phyloP scores from a whole-genome alignment of 2,329 filamentous ascomycete species.

The Neofusicoccum parvum region DNA sequence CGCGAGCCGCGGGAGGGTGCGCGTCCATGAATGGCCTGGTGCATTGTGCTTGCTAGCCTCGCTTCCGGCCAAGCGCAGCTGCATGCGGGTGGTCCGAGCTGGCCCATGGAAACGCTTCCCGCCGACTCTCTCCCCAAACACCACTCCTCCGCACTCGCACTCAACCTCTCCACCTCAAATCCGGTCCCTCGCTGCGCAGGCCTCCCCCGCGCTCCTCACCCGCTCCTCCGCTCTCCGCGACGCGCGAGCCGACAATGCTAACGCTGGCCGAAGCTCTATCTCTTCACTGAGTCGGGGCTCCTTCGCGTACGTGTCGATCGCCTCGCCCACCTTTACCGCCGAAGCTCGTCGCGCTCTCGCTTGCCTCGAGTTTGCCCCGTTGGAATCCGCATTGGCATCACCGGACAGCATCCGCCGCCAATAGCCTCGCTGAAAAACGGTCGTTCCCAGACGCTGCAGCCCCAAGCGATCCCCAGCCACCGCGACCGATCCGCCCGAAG shows the following conservation, averaged over 20 bases:
- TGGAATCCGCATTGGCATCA: neutral
- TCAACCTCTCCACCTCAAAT: neutral
- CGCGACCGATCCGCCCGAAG: slow-evolving; percentile 11
- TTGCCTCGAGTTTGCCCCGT: neutral
- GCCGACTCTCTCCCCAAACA: slow-evolving; percentile 5
- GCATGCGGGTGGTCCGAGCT: slow-evolving; percentile 20
- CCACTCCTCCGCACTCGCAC: neutral
- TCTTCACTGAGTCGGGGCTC: slow-evolving; percentile 19
- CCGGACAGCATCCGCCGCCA: neutral
- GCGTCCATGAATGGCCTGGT: slow-evolving; percentile 7
- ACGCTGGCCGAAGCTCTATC: slow-evolving; percentile 14
- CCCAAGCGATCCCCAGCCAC: slow-evolving; percentile 3
- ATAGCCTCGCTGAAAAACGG: neutral
- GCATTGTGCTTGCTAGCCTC: slow-evolving; percentile 19
- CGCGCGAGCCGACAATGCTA: slow-evolving; percentile 16
- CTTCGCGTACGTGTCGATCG: slow-evolving; percentile 20
- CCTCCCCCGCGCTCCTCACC: slow-evolving; percentile 2
- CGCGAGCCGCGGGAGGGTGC: slow-evolving; percentile 8
- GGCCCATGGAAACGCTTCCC: slow-evolving; percentile 19
- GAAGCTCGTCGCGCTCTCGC: neutral
- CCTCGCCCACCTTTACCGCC: slow-evolving; percentile 14
- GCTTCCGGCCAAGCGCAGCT: slow-evolving; percentile 19
- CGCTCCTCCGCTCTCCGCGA: neutral
- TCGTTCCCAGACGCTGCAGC: neutral
- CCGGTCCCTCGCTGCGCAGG: neutral